Base-by-base conservation (phyloP, 495 filamentous ascomycete species). In the Penicillium odoratum region DNA sequence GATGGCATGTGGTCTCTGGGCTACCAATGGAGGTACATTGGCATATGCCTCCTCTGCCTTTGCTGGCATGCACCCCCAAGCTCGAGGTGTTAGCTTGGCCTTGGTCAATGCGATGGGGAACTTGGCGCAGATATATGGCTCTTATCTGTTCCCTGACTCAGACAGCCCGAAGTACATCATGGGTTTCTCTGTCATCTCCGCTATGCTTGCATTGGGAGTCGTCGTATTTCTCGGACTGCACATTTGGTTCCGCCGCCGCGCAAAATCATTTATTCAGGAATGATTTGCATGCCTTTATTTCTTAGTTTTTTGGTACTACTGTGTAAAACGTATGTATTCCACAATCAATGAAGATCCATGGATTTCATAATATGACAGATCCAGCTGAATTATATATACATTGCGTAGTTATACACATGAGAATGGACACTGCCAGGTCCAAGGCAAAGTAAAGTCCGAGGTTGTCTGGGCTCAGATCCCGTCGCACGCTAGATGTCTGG, bases 51-150 rank as follows among this genome's bases (percentile, higher is more conserved):
- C 76, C 5, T 70, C 69, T 8, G 74, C 73, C 10, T 76, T 83
- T 54, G 71, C 70, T 7, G 53, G 55, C 0, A 69, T 80, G 63
- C 48, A 62, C 18, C 65, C 61, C 0, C 53, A 71, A 31, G 57
- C 60, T 1, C 55, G 80, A 33, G 80, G 73, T 49, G 71, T 82
- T 11, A 66, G 68, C 38, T 55, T 83, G n/a, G 81, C 76, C 0
- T 60, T 83, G 51, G 73, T 81, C 7, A 81, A 81, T 60, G 74
- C 74, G 0, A 63, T 81, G 44, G 79, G 78, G 13, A 82, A 82
- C 51, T 57, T 81, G 40, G 74, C 77, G 3, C 74, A 77, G 48
- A 77, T 85, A 2, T 85, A 83, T 63, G 79, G 80, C 18, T 62
- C 66, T 15, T 66, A 63, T 30, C 57, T 77, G 21, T 77, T 77